Evolutionary conservation across 176 grass and related monocot species (phyloP), one percentile per base, ranked within the genome.

Genomic region (Carex myosuroides): DNA sequence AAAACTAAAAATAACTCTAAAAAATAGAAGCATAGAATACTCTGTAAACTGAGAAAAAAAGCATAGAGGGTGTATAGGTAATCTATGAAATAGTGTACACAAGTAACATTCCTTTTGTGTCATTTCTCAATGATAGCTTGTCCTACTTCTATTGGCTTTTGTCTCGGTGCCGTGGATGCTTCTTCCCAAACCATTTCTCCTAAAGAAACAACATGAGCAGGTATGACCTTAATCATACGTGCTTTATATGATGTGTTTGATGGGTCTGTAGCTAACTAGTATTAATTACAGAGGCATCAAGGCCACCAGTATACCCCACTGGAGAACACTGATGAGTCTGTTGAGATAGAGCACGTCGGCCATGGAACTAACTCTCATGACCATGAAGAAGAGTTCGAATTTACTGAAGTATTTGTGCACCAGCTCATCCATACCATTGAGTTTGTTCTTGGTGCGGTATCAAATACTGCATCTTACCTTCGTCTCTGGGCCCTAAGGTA

Each of bases 401-500:
- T 98, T 53, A 90, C 91, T 62, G 96, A 93, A 89, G 61, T 98
- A 85, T 93, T 98, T 86, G 93, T 98, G 44, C 93, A 98, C 83
- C 93, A 98, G 70, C 79, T 98, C 61, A 98, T 98, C 78, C 96
- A 98, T 85, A 93, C 91, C 18, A 98, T 98, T 48, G 96, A 98
- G 85, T 98, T 98, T 90, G 96, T 98, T 81, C 91, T 98, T 70
- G 91, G 96, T 63, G 96, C 91, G 53, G 93, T 98, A 55, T 98
- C 96, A 74, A 98, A 98, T 77, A 98, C 93, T 11, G 96, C 96
- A 57, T 95, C 96, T 26, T 98, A 98, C 66, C 96, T 98, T 87
- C 96, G 93, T 35, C 91, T 98, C 13, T 98, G 96, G 96, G 96
- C 93, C 85, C 96, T 98, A 13, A 98, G 89, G 96, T 93, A 91